Base-by-base conservation (phyloP, 305 asterid genomes). In the Fraxinus xanthoxyloides region DNA sequence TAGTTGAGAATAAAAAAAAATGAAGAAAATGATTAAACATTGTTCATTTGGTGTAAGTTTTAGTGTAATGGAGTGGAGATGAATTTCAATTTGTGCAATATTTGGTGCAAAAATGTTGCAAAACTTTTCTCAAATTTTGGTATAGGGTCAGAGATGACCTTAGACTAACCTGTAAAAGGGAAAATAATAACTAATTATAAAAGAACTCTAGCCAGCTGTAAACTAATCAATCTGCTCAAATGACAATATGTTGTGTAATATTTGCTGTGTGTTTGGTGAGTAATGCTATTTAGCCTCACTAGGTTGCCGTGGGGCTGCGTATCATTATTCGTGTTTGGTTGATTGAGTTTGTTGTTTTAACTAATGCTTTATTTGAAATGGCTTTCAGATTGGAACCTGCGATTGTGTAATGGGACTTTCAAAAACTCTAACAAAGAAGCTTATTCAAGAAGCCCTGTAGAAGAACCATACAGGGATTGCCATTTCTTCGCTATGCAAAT, bases 331-430 rank as follows among this genome's bases (percentile, higher is more conserved):
- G 69, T 59, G 67, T 10, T 1, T 28, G 73, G 19, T 65, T 28
- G 73, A 26, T 65, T 8, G 32, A 2, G 12, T 21, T 23, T 61
- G 28, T 61, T 0, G 5, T 31, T 23, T 75, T 24, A 34, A 75
- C 54, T 56, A 31, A 15, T 54, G 76, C 10, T 51, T 59, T 2
- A 31, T 24, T 34, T 82, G 79, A 36, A 32, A 82, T 77, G 67
- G 34, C 84, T 77, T 75, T 63, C 90, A 93, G 98, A 83, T 93
- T 85, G 98, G 98, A 85, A 90, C 94, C 61, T 88, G 77, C 75
- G 98, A 92, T 85, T 88, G 93, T 78, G 92, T 95, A 69, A 95
- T 93, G 98, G 98, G 98, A 83, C 97, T 93, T 77, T 88, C 97
- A 4, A 92, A 91, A 88, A 67, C 89, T 83, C 90, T 93, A 56